These are phyloP conservation scores for Leccinellum rugosiceps DNA, from an alignment of 768 basidiomycete genomes.

Conservation along the genomic window DNA sequence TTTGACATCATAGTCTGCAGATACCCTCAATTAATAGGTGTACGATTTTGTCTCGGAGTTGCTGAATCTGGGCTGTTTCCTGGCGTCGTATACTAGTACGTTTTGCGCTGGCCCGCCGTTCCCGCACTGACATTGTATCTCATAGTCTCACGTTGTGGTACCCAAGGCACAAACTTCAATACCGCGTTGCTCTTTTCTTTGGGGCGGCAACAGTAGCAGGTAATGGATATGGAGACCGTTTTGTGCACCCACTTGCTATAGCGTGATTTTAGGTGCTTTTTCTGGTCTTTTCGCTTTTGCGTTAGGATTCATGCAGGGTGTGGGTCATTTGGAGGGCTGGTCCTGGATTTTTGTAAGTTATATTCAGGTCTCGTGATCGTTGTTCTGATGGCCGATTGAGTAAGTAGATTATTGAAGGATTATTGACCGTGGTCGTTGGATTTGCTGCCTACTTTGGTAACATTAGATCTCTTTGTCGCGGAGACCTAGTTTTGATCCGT, in stretches of 20 bases:
- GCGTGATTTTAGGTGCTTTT: constrained; percentile 41
- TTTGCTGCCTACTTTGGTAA: constrained; percentile 49
- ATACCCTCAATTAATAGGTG: constrained; percentile 58
- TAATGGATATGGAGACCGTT: not conserved
- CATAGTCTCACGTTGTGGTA: constrained; percentile 65
- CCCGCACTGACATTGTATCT: not conserved
- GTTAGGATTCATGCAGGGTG: constrained; percentile 51
- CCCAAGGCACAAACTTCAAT: constrained; percentile 56
- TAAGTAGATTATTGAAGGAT: constrained; percentile 36
- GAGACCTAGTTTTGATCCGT: not conserved
- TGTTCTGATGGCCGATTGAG: not conserved
- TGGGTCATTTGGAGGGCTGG: constrained; percentile 50
- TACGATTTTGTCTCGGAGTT: constrained; percentile 56
- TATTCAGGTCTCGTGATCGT: not conserved
- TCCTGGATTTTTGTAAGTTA: constrained; percentile 62
- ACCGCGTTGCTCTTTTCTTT: constrained; percentile 61
- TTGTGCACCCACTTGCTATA: not conserved
- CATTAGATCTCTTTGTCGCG: not conserved
- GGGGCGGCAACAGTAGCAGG: constrained; percentile 63
- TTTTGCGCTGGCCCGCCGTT: not conserved
- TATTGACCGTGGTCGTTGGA: constrained; percentile 56
- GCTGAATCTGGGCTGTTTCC: constrained; percentile 73
- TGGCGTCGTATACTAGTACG: constrained; percentile 70
- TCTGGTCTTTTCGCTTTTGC: constrained; percentile 57
- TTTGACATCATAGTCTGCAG: constrained; percentile 30